Conservation (phyloP, 202 grass and related monocot genomes). For the Schoenoplectus triqueter region DNA sequence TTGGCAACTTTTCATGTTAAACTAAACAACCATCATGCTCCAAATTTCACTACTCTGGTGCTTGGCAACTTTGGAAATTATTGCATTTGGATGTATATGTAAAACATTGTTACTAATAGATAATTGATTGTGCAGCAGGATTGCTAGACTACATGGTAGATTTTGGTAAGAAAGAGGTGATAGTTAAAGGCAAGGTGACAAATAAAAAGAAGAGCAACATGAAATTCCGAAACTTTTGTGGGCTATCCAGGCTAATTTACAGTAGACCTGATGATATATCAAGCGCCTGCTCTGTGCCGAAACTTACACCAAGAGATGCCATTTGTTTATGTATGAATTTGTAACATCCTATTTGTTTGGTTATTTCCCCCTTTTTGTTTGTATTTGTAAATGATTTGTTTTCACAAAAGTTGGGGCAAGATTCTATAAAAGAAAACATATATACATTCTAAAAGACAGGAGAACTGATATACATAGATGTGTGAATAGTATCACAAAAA, state of each 20-base stretch:
- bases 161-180: constrained; percentile 88
- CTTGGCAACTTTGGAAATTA: background rate
- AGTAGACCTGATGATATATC: constrained; percentile 50
- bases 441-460: background rate
- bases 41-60: background rate
- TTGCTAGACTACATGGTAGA: constrained; percentile 97
- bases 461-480: background rate
- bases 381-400: constrained; percentile 35
- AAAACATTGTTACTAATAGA: background rate
- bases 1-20: background rate
- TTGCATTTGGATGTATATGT: background rate
- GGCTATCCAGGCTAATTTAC: constrained; percentile 51
- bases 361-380: background rate
- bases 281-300: background rate
- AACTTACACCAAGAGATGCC: constrained; percentile 25
- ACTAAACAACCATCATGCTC: background rate
- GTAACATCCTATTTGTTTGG: constrained; percentile 5
- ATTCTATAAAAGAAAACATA: background rate
- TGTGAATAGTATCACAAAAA: background rate
- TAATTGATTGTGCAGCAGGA: constrained; percentile 61
- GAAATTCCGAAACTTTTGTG: constrained; percentile 33
- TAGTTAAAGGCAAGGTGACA: constrained; percentile 56
- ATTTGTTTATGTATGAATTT: constrained; percentile 28
- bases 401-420: constrained; percentile 3
- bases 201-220: constrained; percentile 37